A percentile compares a stretch with the other conserved stretches of the same genome.
Evolutionary conservation across 2,329 filamentous ascomycete genomes (phyloP).

Genomic region (Aspergillus pseudoviridinutans): DNA sequence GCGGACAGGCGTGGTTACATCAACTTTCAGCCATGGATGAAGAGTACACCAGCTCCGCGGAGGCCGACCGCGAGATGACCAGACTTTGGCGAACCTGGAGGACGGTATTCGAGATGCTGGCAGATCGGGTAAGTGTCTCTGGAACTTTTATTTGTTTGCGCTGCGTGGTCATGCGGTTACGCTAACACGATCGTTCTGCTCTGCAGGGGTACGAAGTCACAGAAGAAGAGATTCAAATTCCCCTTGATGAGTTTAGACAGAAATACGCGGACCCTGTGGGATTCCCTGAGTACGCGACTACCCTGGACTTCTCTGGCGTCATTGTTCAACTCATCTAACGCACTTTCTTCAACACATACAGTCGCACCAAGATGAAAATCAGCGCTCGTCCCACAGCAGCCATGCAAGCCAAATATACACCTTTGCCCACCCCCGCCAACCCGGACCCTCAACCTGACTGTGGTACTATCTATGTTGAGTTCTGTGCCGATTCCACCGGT

Average conservation of each 20-base stretch:
- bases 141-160: conserved; percentile 2
- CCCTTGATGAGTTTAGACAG: conserved; percentile 72
- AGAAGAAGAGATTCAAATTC: conserved; percentile 82
- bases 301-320: background rate
- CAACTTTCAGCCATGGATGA: conserved; percentile 33
- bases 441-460: conserved; percentile 69
- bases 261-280: conserved; percentile 71
- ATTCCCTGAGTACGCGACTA: conserved; percentile 63
- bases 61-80: conserved; percentile 45
- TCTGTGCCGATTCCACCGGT: conserved; percentile 66
- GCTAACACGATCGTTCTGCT: conserved; percentile 7
- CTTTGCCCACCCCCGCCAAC: conserved; percentile 63
- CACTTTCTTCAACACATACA: conserved; percentile 35
- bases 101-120: conserved; percentile 92
- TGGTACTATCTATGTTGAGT: conserved; percentile 91
- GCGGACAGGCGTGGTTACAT: conserved; percentile 8
- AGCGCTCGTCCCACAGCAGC: conserved; percentile 76
- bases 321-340: conserved; percentile 3
- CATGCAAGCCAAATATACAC: conserved; percentile 82
- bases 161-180: conserved; percentile 3
- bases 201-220: conserved; percentile 84
- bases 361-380: conserved; percentile 80
- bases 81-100: conserved; percentile 91
- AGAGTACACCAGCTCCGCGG: conserved; percentile 34
- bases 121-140: conserved; percentile 67